Evolutionary conservation across 2,329 filamentous ascomycete species (phyloP), one percentile per base, ranked within the genome.

Genomic region (Fusarium bactridioides): DNA sequence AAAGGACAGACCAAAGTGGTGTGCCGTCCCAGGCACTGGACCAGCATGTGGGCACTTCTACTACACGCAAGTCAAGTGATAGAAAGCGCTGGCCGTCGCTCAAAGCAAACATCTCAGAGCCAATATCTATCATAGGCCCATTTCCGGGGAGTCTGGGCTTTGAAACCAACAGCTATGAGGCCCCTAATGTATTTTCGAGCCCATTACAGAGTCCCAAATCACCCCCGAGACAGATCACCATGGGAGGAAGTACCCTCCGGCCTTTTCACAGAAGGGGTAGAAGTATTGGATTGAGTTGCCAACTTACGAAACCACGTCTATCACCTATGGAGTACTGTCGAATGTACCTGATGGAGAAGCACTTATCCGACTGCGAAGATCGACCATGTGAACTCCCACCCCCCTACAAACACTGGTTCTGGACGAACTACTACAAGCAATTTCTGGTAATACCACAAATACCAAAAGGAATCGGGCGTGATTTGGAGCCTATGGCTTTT

Each of bases 251-350:
- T 23, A 38, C 27, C 31, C 38, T 29, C n/a, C 64, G 54, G 19
- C 38, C 62, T 18, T 44, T 41, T 8, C 31, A 59, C 12, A 63
- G 65, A 48, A 47, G 41, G 23, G 67, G 56, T 16, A 18, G 51
- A n/a, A 40, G 25, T 13, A 16, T 53, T 13, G 61, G 55, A 23
- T 15, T 64, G 13, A 61, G 44, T 19, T 72, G 61, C 25, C 31
- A 43, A 25, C 45, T 82, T 25, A 68, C 55, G 9, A 59, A 69
- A 25, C 80, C 82, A 2, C 78, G 81, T 1, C 54, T 84, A 8
- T 83, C 82, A 2, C 81, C 82, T 2, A 83, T 84, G 81, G 83
- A 84, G 47, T 84, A 84, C 53, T 63, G 77, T 13, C 78, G 83
- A 12, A 70, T 78, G 10, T 82, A 80, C 51, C 74, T 82, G 38